These are phyloP conservation scores for Carex myosuroides DNA, from an alignment of 176 grass and related monocot genomes.

Conservation along the genomic window DNA sequence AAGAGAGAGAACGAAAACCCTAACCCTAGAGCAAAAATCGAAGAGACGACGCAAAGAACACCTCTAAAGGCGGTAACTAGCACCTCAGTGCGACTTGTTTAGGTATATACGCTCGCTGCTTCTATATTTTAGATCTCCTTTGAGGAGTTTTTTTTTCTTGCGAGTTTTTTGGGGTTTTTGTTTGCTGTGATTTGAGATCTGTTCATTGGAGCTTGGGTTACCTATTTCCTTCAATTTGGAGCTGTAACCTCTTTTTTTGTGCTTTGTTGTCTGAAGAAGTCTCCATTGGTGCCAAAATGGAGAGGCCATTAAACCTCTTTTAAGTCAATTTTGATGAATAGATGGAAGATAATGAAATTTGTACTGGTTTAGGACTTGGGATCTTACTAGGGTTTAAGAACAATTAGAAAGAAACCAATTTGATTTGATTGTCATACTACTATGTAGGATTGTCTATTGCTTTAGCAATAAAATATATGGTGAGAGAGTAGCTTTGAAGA, in stretches of 20 bases:
- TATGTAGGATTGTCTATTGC: constrained; percentile 5
- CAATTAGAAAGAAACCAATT: not conserved
- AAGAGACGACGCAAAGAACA: not conserved
- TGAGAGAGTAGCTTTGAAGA: constrained; percentile 15
- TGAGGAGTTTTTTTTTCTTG: not conserved
- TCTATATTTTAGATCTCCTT: not conserved
- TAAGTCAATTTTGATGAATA: not conserved
- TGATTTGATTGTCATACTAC: not conserved
- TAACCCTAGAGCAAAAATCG: not conserved
- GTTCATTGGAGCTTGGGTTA: not conserved
- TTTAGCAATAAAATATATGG: not conserved
- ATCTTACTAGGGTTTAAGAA: constrained; percentile 6
- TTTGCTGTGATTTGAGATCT: not conserved
- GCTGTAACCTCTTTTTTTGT: not conserved
- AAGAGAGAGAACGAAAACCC: constrained; percentile 3
- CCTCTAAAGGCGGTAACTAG: not conserved
- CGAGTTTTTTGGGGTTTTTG: not conserved
- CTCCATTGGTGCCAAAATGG: not conserved
- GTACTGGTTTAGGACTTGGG: not conserved
- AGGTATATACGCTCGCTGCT: not conserved
- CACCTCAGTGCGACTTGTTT: not conserved
- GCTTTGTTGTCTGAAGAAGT: not conserved
- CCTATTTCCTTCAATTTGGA: not conserved
- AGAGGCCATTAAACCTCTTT: not conserved
- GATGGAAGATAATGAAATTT: not conserved